These are phyloP conservation scores for Alternaria brassicicola DNA, from an alignment of 2,329 filamentous ascomycete genomes.

Conservation along the genomic window DNA sequence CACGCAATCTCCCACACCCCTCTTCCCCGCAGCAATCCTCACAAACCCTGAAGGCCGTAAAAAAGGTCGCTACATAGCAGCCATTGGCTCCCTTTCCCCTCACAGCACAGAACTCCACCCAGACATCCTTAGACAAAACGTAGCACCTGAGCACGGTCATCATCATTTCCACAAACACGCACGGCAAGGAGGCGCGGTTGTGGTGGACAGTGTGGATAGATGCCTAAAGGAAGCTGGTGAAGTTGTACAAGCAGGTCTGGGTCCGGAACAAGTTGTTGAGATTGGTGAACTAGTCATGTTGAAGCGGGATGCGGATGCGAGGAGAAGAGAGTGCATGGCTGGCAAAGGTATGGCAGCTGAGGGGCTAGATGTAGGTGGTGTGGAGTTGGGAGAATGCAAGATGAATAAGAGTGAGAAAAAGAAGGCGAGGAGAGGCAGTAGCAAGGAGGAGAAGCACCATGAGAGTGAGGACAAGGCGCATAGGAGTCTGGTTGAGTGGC, in stretches of 20 bases:
- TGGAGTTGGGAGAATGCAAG: slow-evolving; percentile 72
- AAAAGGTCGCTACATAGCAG: slow-evolving; percentile 74
- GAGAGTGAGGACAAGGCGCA: slow-evolving; percentile 43
- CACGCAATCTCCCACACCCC: slow-evolving; percentile 73
- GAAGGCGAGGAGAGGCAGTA: slow-evolving; percentile 58
- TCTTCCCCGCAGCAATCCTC: slow-evolving; percentile 77
- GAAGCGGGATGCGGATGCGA: slow-evolving; percentile 58
- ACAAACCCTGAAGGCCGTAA: slow-evolving; percentile 72
- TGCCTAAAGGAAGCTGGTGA: slow-evolving; percentile 86
- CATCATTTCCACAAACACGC: slow-evolving; percentile 71
- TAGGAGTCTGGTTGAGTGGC: slow-evolving; percentile 61
- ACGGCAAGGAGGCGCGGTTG: slow-evolving; percentile 63
- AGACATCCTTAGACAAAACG: slow-evolving; percentile 72
- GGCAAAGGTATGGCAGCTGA: slow-evolving; percentile 65
- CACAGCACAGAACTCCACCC: slow-evolving; percentile 85
- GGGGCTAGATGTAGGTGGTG: slow-evolving; percentile 72
- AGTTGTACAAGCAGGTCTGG: slow-evolving; percentile 76
- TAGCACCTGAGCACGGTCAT: slow-evolving; percentile 56
- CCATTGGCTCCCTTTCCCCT: slow-evolving; percentile 71
- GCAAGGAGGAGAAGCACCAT: slow-evolving; percentile 25
- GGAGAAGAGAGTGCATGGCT: slow-evolving; percentile 35
- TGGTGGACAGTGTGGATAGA: slow-evolving; percentile 74
- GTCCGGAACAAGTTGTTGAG: slow-evolving; percentile 79
- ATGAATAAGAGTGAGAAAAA: slow-evolving; percentile 71
- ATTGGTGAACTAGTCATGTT: slow-evolving; percentile 79